Evolutionary conservation across 2,329 filamentous ascomycete species (phyloP).

Genomic region (Niveomyces coronatus): DNA sequence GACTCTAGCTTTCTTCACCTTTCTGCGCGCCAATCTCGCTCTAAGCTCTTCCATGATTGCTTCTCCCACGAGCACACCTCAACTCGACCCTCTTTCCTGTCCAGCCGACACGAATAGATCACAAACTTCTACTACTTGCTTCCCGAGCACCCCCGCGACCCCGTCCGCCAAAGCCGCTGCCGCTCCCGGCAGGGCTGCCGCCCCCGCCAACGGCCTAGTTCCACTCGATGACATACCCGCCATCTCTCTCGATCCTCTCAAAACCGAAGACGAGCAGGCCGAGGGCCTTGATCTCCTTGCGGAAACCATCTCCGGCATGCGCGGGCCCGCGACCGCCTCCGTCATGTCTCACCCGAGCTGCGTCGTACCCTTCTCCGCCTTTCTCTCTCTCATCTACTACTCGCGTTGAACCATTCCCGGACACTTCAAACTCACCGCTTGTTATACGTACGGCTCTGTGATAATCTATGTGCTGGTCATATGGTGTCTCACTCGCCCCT

Average conservation of each 20-base stretch:
- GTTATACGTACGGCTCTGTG: conserved; percentile 8
- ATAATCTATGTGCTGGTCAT: conserved; percentile 5
- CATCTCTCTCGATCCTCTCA: conserved; percentile 50
- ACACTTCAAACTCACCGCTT: conserved; percentile 8
- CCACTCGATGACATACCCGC: conserved; percentile 44
- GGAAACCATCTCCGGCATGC: conserved; percentile 75
- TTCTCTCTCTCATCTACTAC: conserved; percentile 32
- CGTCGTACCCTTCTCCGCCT: conserved; percentile 34
- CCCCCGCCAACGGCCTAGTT: conserved; percentile 28
- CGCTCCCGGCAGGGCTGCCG: conserved; percentile 16
- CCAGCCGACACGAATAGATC: conserved; percentile 19
- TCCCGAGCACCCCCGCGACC: conserved; percentile 42
- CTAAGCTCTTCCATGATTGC: conserved; percentile 52
- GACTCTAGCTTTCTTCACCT: conserved; percentile 65
- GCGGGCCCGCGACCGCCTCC: conserved; percentile 52
- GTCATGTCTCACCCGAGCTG: conserved; percentile 54
- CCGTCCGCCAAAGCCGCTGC: conserved; percentile 29
- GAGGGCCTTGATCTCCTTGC: conserved; percentile 64
- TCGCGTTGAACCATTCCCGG: conserved; percentile 6
- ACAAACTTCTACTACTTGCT: conserved; percentile 34
- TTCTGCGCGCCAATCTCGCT: conserved; percentile 69
- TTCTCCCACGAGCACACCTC: conserved; percentile 55
- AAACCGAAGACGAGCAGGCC: conserved; percentile 47
- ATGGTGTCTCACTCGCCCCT: conserved; percentile 23
- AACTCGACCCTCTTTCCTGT: conserved; percentile 39